These are phyloP conservation scores for Coprinellus micaceus DNA, from an alignment of 768 basidiomycete species.

Conservation along the genomic window DNA sequence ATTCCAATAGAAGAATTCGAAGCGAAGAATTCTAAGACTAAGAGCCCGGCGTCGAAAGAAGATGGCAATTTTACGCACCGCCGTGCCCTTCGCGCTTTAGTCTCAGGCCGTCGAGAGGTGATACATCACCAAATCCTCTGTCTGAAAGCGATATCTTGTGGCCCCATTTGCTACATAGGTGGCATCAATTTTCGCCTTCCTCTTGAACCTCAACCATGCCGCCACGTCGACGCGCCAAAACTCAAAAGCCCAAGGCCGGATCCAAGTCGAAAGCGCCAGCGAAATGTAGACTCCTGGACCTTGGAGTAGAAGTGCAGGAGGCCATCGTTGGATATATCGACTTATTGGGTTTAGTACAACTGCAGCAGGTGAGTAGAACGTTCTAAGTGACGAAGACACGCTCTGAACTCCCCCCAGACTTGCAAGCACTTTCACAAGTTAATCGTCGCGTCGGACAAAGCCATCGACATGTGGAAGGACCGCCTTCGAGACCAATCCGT, in stretches of 20 bases:
- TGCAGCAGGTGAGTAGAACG: background rate
- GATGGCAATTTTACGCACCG: too few species aligned
- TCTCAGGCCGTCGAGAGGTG: too few species aligned
- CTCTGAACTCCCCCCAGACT: background rate
- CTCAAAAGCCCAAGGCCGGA: background rate
- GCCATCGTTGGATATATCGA: background rate
- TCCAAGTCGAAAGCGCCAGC: background rate
- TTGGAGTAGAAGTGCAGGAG: background rate
- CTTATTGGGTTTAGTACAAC: background rate
- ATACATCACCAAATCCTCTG: too few species aligned
- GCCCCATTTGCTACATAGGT: too few species aligned
- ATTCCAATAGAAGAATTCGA: too few species aligned
- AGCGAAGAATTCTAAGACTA: too few species aligned
- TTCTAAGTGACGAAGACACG: background rate
- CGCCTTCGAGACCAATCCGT: background rate
- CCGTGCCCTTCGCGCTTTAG: too few species aligned
- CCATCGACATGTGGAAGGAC: background rate
- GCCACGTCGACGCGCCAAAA: background rate
- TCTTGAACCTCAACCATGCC: too few species aligned
- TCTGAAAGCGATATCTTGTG: too few species aligned
- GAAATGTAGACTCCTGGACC: background rate
- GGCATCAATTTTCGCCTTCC: too few species aligned
- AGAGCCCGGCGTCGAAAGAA: too few species aligned
- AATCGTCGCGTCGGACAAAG: background rate
- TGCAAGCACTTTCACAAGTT: background rate